Base-by-base conservation (phyloP, 148 eudicot genomes). In the Pharnaceum exiguum region DNA sequence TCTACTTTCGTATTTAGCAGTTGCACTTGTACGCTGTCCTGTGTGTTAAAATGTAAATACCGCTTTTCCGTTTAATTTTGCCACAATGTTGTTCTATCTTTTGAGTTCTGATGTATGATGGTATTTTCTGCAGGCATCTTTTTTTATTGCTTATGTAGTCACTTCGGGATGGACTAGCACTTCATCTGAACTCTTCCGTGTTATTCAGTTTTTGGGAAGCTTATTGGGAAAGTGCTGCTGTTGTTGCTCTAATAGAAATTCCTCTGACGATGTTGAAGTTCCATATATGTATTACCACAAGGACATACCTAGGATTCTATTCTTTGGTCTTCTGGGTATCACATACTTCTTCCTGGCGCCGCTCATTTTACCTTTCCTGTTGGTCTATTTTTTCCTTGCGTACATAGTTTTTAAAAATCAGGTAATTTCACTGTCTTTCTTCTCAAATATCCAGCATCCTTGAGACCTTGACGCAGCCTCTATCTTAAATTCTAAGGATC, bases 311-410 rank as follows among this genome's bases (percentile, higher is more conserved):
- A 78, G 69, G 66, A 62, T 84, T 67, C 67, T 80, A 4, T 84
- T 84, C 66, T 84, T 84, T 23, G 90, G 79, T 46, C 81, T 84
- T 63, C 57, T 84, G 60, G 90, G 90, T 11, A 80, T 78, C 40
- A 75, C 90, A 10, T 84, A 84, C 63, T 84, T 84, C 66, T 80
- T 84, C 64, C 70, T 80, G 65, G 90, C 90, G 30, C 90, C 90
- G 10, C 60, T 84, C 54, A 84, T 84, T 48, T 40, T 84, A 55
- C 90, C 90, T 35, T 84, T 84, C 67, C 72, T 84, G 59, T 58
- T 84, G 79, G 44, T 80, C 47, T 84, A 84, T 71, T 78, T 64
- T 55, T 73, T 77, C 59, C 70, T 84, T 36, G 77, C 81, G 2
- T 84, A 84, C 65, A 59, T 84, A 59, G 60, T 84, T 52, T 84